phyloP scores from a whole-genome alignment of 495 filamentous ascomycete species.

The Melanomma pulvis-pyrius region DNA sequence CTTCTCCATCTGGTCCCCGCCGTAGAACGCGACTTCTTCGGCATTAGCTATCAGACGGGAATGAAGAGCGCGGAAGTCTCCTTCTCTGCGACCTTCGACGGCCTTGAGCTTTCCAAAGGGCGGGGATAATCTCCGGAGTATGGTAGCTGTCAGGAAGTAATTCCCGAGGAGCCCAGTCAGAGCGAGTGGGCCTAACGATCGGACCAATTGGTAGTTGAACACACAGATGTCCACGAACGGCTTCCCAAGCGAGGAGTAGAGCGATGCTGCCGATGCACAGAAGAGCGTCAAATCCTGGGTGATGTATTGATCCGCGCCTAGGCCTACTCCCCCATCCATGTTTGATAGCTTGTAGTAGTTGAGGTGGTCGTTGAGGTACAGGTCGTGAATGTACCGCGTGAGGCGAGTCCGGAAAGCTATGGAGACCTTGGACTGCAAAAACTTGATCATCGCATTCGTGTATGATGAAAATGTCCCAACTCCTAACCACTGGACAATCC shows the following conservation, averaged over 20 bases:
- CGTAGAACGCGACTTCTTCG: conserved; percentile 99
- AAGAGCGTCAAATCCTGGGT: conserved; percentile 96
- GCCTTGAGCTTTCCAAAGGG: conserved; percentile 97
- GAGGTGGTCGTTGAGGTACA: conserved; percentile 90
- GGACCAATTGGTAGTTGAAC: conserved; percentile 96
- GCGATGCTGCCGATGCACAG: conserved; percentile 85
- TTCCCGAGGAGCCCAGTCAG: conserved; percentile 83
- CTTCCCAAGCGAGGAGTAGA: conserved; percentile 96
- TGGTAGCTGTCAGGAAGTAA: conserved; percentile 88
- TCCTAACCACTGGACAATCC: conserved; percentile 81
- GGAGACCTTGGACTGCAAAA: conserved; percentile 94
- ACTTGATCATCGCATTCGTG: conserved; percentile 97
- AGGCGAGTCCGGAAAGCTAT: conserved; percentile 97
- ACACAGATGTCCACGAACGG: conserved; percentile 93
- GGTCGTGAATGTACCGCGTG: conserved; percentile 95
- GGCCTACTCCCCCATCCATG: conserved; percentile 88
- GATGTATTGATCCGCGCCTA: conserved; percentile 94
- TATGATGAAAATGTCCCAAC: conserved; percentile 79
- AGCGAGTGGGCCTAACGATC: conserved; percentile 86
- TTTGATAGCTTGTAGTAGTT: conserved; percentile 97
- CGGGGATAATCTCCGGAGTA: conserved; percentile 83
- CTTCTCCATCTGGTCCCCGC: conserved; percentile 90
- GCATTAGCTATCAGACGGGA: conserved; percentile 93
- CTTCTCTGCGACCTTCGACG: conserved; percentile 88
- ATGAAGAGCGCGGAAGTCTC: conserved; percentile 89